Conservation (phyloP, 208 protist genomes). For the Porcisia deanei region DNA sequence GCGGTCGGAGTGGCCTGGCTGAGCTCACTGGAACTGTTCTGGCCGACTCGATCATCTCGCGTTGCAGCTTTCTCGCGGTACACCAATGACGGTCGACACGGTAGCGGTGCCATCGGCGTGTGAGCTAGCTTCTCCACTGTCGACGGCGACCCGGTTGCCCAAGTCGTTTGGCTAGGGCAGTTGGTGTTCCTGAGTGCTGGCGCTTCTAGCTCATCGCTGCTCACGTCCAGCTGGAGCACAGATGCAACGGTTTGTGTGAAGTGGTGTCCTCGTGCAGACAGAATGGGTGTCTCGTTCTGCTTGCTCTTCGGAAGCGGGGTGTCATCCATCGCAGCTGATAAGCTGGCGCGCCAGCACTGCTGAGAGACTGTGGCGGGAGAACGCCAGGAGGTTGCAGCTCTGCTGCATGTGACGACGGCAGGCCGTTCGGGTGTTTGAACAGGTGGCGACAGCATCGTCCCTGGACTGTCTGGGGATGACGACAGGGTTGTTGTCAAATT, state of each 20-base stretch:
- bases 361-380: slow-evolving; percentile 13
- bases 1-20: not conserved
- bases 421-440: slow-evolving; percentile 17
- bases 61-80: slow-evolving; percentile 7
- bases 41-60: not conserved
- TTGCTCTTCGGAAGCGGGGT: not conserved
- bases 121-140: slow-evolving; percentile 10
- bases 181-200: slow-evolving; percentile 12
- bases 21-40: not conserved
- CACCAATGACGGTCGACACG: slow-evolving; percentile 11
- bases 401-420: not conserved
- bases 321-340: slow-evolving; percentile 20
- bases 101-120: slow-evolving; percentile 16
- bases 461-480: not conserved
- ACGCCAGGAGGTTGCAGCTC: not conserved
- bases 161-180: not conserved
- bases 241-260: slow-evolving; percentile 4
- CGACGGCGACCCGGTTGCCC: slow-evolving; percentile 1
- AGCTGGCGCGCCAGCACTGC: slow-evolving; percentile 18
- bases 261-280: not conserved
- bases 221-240: slow-evolving; percentile 6
- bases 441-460: not conserved
- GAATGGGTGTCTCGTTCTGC: slow-evolving; percentile 11
- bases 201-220: slow-evolving; percentile 4
- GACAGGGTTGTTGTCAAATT: not conserved